These are phyloP conservation scores for Sugiyamaella floridensis DNA, from an alignment of 805 yeast genomes.

Conservation along the genomic window DNA sequence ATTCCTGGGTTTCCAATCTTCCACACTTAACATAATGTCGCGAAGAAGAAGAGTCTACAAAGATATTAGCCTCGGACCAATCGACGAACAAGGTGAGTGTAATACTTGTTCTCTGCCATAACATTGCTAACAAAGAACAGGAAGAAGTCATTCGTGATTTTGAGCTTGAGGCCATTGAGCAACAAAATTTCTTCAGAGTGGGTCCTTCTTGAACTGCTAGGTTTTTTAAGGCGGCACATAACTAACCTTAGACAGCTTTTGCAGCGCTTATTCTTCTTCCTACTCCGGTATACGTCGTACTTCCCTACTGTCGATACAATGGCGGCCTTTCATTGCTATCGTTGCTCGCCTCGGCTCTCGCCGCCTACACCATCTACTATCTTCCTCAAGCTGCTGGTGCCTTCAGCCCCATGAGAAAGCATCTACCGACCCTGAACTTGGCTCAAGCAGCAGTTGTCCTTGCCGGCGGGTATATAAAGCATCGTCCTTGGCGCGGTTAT, in stretches of 20 bases:
- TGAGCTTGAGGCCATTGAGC: conserved; percentile 20
- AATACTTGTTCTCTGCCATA: not conserved
- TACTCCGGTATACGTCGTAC: conserved; percentile 26
- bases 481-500: conserved; percentile 22
- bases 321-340: conserved; percentile 1
- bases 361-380: conserved; percentile 18
- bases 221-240: conserved; percentile 1
- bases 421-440: conserved; percentile 11
- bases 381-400: not conserved
- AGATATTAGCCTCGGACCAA: conserved; percentile 8
- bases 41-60: conserved; percentile 18
- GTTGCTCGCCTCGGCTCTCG: not conserved
- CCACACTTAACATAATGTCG: conserved; percentile 14
- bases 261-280: conserved; percentile 25
- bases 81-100: conserved; percentile 19
- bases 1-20: not conserved
- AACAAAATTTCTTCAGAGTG: conserved; percentile 18
- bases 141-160: conserved; percentile 24
- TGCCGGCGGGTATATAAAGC: conserved; percentile 20
- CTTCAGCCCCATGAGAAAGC: conserved; percentile 5
- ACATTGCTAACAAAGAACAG: conserved; percentile 21
- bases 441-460: conserved; percentile 20
- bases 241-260: conserved; percentile 20
- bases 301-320: conserved; percentile 24
- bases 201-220: not conserved